Evolutionary conservation across 805 yeast genomes (phyloP).

Genomic region (Myxozyma monticola): DNA sequence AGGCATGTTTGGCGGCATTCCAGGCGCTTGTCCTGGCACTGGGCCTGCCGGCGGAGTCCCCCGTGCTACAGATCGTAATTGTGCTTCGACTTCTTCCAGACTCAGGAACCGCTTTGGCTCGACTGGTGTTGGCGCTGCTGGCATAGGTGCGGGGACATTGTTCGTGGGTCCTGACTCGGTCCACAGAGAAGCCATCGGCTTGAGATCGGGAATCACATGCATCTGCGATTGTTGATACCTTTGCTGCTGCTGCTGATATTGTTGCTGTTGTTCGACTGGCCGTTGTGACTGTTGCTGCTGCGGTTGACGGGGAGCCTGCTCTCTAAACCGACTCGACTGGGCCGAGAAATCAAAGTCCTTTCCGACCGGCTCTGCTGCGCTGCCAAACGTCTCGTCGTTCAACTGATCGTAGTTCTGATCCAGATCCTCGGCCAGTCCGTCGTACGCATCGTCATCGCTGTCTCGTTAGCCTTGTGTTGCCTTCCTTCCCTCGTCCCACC

Average conservation of each 20-base stretch:
- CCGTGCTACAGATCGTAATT: conserved; percentile 49
- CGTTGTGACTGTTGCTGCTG: conserved; percentile 2
- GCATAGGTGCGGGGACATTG: not conserved
- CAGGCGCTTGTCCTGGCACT: too few relatives aligned
- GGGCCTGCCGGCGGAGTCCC: too few relatives aligned
- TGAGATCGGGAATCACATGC: conserved; percentile 41
- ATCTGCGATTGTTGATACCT: conserved; percentile 35
- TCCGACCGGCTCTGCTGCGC: conserved; percentile 47
- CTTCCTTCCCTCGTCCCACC: too few relatives aligned
- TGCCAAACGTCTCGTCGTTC: conserved; percentile 79
- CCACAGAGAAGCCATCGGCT: conserved; percentile 77
- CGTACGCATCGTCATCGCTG: conserved; percentile 67
- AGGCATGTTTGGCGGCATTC: too few relatives aligned
- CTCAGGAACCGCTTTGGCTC: conserved; percentile 55
- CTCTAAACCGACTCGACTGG: conserved; percentile 37
- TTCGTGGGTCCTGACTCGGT: conserved; percentile 32
- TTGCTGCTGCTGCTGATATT: conserved; percentile 32
- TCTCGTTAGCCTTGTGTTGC: too few relatives aligned
- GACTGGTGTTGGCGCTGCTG: conserved; percentile 30
- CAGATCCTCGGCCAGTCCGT: conserved; percentile 66
- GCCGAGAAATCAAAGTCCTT: conserved; percentile 66
- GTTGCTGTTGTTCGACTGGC: conserved; percentile 33
- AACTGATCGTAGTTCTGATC: conserved; percentile 74
- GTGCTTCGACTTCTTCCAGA: conserved; percentile 83
- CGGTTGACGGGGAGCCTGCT: conserved; percentile 30